A percentile compares a stretch with the other conserved stretches of the same genome.
Evolutionary conservation across 345 rosid genomes (phyloP).

Genomic region (Acer campestre): DNA sequence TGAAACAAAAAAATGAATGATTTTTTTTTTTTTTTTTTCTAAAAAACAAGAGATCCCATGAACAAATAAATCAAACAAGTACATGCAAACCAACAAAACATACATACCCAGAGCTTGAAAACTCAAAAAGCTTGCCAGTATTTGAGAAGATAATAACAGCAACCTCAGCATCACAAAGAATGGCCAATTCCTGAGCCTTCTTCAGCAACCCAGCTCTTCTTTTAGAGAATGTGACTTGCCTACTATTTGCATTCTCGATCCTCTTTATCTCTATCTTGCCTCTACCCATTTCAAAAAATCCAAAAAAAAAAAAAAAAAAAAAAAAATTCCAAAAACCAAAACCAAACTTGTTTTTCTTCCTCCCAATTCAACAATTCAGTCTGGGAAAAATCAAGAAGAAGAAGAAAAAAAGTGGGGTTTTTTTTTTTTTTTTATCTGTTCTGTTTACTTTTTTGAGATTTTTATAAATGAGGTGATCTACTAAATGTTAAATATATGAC

Average conservation of each 20-base stretch:
- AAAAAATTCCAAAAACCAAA: not conserved
- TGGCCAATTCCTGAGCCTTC: constrained; percentile 85
- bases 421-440: not conserved
- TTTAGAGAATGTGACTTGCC: constrained; percentile 97
- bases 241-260: constrained; percentile 92
- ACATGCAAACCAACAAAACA: constrained; percentile 10
- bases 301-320: constrained; percentile 11
- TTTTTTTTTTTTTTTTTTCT: not conserved
- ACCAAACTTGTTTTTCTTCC: not conserved
- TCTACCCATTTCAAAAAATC: constrained; percentile 62
- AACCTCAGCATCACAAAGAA: constrained; percentile 94
- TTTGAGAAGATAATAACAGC: constrained; percentile 91
- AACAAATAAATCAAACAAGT: constrained; percentile 8
- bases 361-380: not conserved
- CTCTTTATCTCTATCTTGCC: constrained; percentile 95
- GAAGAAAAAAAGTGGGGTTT: not conserved
- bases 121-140: constrained; percentile 91
- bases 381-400: not conserved
- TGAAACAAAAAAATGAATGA: constrained; percentile 14
- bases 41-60: not conserved
- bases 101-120: constrained; percentile 68
- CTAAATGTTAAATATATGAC: not conserved
- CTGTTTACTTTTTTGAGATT: not conserved
- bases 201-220: constrained; percentile 90
- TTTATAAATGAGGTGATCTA: not conserved